A percentile compares a stretch with the other conserved stretches of the same genome.
Evolutionary conservation across 2,329 filamentous ascomycete genomes (phyloP).

Genomic region (Xylaria hypoxylon): DNA sequence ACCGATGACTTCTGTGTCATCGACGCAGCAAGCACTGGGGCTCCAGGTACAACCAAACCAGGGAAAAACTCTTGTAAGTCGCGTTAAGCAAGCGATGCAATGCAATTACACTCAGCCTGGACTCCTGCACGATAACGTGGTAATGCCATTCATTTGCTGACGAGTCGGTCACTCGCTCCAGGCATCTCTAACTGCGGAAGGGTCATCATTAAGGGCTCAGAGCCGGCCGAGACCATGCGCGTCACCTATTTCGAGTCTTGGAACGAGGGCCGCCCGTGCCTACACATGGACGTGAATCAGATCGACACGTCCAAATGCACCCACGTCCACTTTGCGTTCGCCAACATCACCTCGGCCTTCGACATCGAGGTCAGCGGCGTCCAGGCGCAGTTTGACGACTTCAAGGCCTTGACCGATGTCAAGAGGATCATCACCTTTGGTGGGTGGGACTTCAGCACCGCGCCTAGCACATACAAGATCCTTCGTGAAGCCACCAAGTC

Average conservation of each 20-base stretch:
- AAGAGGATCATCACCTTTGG: constrained; percentile 42
- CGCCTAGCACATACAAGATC: constrained; percentile 38
- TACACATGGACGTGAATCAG: constrained; percentile 34
- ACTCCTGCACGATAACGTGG: no score
- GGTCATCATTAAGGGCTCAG: constrained; percentile 8
- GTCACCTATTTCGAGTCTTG: constrained; percentile 40
- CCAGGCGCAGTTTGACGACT: constrained; percentile 40
- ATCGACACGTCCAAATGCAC: constrained; percentile 36
- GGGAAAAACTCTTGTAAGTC: no score
- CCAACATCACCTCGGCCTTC: constrained; percentile 26
- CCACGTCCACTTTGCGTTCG: constrained; percentile 40
- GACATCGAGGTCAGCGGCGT: constrained; percentile 18
- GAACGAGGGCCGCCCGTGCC: constrained; percentile 35
- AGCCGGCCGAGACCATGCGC: not conserved
- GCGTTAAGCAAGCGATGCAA: no score
- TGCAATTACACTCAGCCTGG: no score
- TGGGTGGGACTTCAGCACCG: constrained; percentile 41
- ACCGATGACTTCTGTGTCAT: constrained; percentile 19
- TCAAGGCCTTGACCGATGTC: constrained; percentile 34
- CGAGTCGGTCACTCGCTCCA: no score
- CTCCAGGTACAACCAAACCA: constrained; percentile 12
- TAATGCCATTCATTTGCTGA: no score
- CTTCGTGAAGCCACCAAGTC: constrained; percentile 31
- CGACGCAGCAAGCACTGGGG: not conserved
- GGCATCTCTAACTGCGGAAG: no score